A percentile compares a stretch with the other conserved stretches of the same genome.
Conservation (phyloP, 495 filamentous ascomycete species). For the Aspergillus bertholletiae region DNA sequence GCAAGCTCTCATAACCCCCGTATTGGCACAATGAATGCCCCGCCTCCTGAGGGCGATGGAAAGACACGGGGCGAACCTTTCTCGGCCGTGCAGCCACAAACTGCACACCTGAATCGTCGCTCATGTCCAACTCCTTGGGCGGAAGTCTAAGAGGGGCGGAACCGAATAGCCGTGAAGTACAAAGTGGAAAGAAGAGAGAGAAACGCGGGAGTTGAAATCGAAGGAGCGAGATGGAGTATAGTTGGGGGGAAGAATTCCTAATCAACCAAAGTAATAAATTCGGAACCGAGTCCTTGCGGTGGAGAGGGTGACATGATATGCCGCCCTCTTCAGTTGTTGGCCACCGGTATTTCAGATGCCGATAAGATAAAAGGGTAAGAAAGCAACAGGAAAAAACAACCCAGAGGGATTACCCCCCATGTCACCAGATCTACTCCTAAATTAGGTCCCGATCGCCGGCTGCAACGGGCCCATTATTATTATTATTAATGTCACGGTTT, state of each 20-base stretch:
- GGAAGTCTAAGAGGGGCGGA: background rate
- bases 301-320: background rate
- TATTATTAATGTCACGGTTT: too few relatives aligned
- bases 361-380: background rate
- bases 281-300: background rate
- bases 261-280: background rate
- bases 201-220: background rate
- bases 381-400: background rate
- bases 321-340: background rate
- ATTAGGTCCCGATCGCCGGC: background rate
- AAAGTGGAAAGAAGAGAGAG: background rate
- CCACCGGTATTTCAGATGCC: background rate
- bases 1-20: background rate
- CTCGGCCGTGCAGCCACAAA: slow-evolving; percentile 37
- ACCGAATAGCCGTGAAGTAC: background rate
- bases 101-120: slow-evolving; percentile 34
- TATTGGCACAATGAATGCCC: slow-evolving; percentile 14
- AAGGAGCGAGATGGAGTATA: background rate
- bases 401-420: too few relatives aligned
- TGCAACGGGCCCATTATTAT: background rate
- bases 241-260: background rate
- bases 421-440: background rate
- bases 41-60: slow-evolving; percentile 11
- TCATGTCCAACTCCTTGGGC: slow-evolving; percentile 22
- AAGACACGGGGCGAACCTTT: slow-evolving; percentile 30